A percentile compares a stretch with the other conserved stretches of the same genome.
Conservation (phyloP, 73 alveolate genomes). For the Paramecium biaurelia region DNA sequence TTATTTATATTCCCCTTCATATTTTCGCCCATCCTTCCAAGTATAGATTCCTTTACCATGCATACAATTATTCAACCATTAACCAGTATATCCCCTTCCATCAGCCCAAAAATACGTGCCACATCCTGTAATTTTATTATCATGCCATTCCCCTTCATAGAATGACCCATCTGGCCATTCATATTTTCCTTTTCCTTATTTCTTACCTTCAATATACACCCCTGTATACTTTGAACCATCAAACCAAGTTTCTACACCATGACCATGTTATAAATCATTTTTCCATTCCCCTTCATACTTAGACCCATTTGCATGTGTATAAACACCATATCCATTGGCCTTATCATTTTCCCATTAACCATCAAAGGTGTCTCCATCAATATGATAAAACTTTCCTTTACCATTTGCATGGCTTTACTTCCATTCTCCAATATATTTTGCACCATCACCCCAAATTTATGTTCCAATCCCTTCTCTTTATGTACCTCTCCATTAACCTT, state of each 20-base stretch:
- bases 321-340: slow-evolving; percentile 74
- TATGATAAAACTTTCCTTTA: slow-evolving; percentile 66
- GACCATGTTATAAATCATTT: slow-evolving; percentile 66
- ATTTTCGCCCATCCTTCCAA: slow-evolving; percentile 85
- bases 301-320: slow-evolving; percentile 69
- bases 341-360: slow-evolving; percentile 72
- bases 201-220: slow-evolving; percentile 60
- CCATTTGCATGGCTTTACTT: slow-evolving; percentile 68
- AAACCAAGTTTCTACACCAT: slow-evolving; percentile 69
- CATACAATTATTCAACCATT: slow-evolving; percentile 67
- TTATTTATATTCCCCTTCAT: slow-evolving; percentile 78
- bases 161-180: slow-evolving; percentile 77
- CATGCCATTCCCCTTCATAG: slow-evolving; percentile 83
- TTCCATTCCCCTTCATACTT: slow-evolving; percentile 74
- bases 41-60: slow-evolving; percentile 88
- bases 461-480: slow-evolving; percentile 76
- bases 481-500: slow-evolving; percentile 72
- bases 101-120: slow-evolving; percentile 88
- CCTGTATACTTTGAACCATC: slow-evolving; percentile 73
- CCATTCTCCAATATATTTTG: slow-evolving; percentile 70
- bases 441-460: slow-evolving; percentile 60
- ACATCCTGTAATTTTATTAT: slow-evolving; percentile 64
- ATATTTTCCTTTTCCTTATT: slow-evolving; percentile 64
- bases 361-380: slow-evolving; percentile 72
- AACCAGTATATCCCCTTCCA: slow-evolving; percentile 79